Percentiles rank a stretch among this genome's conserved stretches.
These are phyloP conservation scores for Drechslerella coelobrocha DNA, from an alignment of 2,329 filamentous ascomycete species.

Conservation along the genomic window DNA sequence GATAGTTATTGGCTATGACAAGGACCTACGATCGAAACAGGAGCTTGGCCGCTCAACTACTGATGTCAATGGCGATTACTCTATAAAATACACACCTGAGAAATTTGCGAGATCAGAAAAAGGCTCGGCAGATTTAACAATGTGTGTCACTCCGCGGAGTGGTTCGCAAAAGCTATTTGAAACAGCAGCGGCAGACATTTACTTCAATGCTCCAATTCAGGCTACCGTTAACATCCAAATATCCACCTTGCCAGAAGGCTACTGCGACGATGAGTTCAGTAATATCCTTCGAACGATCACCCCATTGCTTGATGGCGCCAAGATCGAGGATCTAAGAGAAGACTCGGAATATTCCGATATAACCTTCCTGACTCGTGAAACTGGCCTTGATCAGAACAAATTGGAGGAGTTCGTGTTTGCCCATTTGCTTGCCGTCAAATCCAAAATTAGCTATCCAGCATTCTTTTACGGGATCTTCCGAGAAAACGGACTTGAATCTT, in stretches of 20 bases:
- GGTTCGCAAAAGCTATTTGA: neutral
- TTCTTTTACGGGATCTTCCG: slow-evolving; percentile 11
- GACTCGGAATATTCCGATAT: neutral
- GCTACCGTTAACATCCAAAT: slow-evolving; percentile 4
- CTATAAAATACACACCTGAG: neutral
- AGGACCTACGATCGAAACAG: slow-evolving; percentile 5
- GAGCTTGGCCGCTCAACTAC: neutral
- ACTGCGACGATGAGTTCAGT: slow-evolving; percentile 9
- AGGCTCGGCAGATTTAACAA: neutral
- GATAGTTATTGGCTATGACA: slow-evolving; percentile 1
- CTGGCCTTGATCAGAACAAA: neutral
- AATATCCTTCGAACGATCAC: neutral
- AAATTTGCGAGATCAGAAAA: slow-evolving; percentile 3
- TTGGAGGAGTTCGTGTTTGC: neutral
- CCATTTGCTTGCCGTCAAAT: slow-evolving; percentile 3
- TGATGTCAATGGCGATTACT: neutral
- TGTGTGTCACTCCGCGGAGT: neutral
- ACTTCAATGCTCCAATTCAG: slow-evolving; percentile 2
- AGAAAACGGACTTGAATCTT: neutral
- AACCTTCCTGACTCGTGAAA: neutral
- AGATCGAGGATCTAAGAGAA: slow-evolving; percentile 1
- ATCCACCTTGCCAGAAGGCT: neutral
- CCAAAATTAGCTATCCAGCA: neutral
- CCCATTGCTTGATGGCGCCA: neutral
- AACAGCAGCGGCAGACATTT: neutral